Evolutionary conservation across 192 early-diverging fungal genomes (phyloP).

Genomic region (Rhizophagus sp.): DNA sequence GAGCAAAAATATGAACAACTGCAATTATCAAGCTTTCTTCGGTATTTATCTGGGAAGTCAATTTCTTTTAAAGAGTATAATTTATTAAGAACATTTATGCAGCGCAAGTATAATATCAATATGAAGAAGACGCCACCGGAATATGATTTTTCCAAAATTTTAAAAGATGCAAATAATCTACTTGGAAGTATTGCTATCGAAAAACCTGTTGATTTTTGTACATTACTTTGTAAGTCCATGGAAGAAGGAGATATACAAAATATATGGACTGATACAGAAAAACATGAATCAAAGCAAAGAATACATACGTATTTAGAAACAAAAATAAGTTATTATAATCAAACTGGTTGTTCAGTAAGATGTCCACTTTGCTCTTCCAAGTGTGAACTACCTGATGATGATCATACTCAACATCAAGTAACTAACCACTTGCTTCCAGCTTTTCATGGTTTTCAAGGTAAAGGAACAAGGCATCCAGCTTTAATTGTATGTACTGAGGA

Average conservation of each 20-base stretch:
- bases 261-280: not conserved
- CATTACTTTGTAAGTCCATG: not conserved
- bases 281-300: not conserved
- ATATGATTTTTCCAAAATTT: not conserved
- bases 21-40: not conserved
- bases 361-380: not conserved
- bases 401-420: not conserved
- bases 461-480: not conserved
- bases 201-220: not conserved
- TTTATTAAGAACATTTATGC: not conserved
- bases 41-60: not conserved
- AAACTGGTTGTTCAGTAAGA: not conserved
- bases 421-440: not conserved
- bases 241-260: not conserved
- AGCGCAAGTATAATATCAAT: not conserved
- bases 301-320: not conserved
- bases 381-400: not conserved
- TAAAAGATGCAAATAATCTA: not conserved
- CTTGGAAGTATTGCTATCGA: not conserved
- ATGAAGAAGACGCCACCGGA: not conserved
- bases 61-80: not conserved
- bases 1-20: not conserved
- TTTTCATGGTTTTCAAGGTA: not conserved
- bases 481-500: not conserved
- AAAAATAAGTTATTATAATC: not conserved